Percentiles rank a stretch among this genome's conserved stretches.
Conservation (phyloP, 2,329 filamentous ascomycete genomes). For the Zarea fungicola region DNA sequence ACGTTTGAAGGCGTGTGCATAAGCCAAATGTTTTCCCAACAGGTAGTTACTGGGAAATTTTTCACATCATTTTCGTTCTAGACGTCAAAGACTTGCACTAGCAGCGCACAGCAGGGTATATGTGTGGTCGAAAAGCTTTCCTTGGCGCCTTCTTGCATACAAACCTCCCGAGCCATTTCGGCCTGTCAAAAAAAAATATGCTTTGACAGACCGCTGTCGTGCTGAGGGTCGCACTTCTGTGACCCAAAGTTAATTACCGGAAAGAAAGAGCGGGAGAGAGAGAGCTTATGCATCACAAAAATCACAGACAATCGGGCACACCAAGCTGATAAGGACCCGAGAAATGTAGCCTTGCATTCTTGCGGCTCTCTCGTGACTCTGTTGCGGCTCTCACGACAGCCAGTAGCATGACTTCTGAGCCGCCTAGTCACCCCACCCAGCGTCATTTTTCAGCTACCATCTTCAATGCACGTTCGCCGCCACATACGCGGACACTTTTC, state of each 20-base stretch:
- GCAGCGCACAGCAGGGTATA: neutral
- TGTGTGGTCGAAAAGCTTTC: neutral
- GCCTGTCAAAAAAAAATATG: neutral
- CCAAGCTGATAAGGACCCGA: constrained; percentile 7
- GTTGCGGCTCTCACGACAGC: neutral
- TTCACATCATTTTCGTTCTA: constrained; percentile 2
- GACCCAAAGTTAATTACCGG: neutral
- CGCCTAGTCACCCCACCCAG: constrained; percentile 5
- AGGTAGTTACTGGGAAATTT: neutral
- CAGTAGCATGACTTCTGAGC: constrained; percentile 3
- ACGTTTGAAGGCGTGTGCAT: constrained; percentile 4
- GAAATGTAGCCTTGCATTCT: constrained; percentile 10
- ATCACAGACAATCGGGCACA: neutral
- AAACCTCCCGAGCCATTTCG: constrained; percentile 10
- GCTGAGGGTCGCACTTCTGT: neutral
- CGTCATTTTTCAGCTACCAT: constrained; percentile 13
- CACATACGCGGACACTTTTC: constrained; percentile 4
- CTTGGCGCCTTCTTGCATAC: neutral
- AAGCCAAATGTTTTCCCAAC: neutral
- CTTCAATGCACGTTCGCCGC: constrained; percentile 12
- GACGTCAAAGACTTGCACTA: neutral
- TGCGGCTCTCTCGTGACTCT: constrained; percentile 9
- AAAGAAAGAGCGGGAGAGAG: too few relatives aligned
- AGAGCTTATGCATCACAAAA: neutral
- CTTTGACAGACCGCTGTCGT: constrained; percentile 6